Evolutionary conservation across 805 yeast species (phyloP), one percentile per base, ranked within the genome.

Genomic region (Pichia ethanolica): DNA sequence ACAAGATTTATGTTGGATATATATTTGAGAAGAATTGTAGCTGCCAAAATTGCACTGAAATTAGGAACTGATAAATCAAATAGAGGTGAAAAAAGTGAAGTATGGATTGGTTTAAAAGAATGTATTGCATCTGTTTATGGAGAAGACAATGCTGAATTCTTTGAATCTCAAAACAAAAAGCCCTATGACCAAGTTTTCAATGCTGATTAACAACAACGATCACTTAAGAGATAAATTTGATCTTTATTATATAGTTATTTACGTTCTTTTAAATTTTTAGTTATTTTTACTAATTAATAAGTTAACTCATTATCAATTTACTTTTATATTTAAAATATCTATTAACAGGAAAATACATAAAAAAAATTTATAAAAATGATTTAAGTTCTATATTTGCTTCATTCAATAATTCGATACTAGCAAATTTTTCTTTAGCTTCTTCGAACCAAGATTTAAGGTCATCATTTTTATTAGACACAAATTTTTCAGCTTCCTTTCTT

Each of bases 51-150:
- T 28, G 63, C 66, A 0, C 46, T 61, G 8, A 56, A 59, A 35
- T 13, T 57, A 8, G 65, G 65, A 4, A 49, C 63, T 7, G 61
- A 54, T 33, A 55, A 50, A 14, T 30, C 62, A 5, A 57, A 64
- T 33, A 51, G 45, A 30, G 58, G 59, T 7, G 32, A 34, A 5
- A 36, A 33, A 5, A 37, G 36, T 26, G 62, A 62, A 6, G 62
- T 63, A 32, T 62, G 65, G 47, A 56, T 60, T 3, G 78, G 75
- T 4, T 66, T 82, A 52, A 64, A 73, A 39, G 77, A 77, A 51
- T 65, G 84, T 59, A 82, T 82, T 14, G 73, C 74, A 40, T 65
- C 82, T 27, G 73, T 83, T 39, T 79, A 68, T 34, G 76, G 77
- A 7, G 62, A 63, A 25, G 61, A 60, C 4, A 65, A 62, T 37